Evolutionary conservation across 2,329 filamentous ascomycete species (phyloP).

Genomic region (Metarhizium album): DNA sequence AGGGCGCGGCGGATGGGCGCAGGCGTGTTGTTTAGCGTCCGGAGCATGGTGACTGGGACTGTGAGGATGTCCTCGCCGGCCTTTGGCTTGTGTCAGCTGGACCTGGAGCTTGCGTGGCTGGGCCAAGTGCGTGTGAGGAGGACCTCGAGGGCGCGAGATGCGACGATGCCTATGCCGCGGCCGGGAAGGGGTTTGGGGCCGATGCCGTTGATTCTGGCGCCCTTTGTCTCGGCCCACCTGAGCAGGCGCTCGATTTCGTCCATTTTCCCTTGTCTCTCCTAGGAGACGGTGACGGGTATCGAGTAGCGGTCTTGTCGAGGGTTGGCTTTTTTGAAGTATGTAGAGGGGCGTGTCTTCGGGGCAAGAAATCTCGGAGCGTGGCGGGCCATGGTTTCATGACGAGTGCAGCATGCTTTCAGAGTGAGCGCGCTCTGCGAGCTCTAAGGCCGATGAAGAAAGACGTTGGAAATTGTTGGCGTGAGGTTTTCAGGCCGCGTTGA

Average conservation of each 20-base stretch:
- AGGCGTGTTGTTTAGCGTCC: conserved; percentile 52
- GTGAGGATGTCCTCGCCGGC: conserved; percentile 46
- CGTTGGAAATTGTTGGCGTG: too few relatives aligned
- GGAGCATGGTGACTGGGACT: conserved; percentile 52
- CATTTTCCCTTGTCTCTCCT: too few relatives aligned
- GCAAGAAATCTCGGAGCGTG: too few relatives aligned
- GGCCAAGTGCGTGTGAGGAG: neutral
- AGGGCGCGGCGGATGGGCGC: conserved; percentile 39
- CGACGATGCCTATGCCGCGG: conserved; percentile 68
- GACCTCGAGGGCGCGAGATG: conserved; percentile 55
- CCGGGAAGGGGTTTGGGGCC: conserved; percentile 56
- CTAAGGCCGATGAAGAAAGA: too few relatives aligned
- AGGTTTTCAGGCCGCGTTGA: too few relatives aligned
- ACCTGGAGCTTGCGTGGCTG: neutral
- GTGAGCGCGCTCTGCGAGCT: too few relatives aligned
- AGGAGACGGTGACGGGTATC: too few relatives aligned
- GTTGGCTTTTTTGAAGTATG: too few relatives aligned
- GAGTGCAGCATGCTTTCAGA: too few relatives aligned
- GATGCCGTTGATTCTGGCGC: conserved; percentile 58
- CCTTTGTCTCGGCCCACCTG: conserved; percentile 54
- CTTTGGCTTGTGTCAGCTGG: conserved; percentile 14
- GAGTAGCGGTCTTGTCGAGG: too few relatives aligned
- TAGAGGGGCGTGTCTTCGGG: too few relatives aligned
- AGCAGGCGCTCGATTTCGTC: conserved; percentile 41
- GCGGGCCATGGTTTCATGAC: too few relatives aligned